These are phyloP conservation scores for Alternaria dauci DNA, from an alignment of 2,329 filamentous ascomycete genomes.

Conservation along the genomic window DNA sequence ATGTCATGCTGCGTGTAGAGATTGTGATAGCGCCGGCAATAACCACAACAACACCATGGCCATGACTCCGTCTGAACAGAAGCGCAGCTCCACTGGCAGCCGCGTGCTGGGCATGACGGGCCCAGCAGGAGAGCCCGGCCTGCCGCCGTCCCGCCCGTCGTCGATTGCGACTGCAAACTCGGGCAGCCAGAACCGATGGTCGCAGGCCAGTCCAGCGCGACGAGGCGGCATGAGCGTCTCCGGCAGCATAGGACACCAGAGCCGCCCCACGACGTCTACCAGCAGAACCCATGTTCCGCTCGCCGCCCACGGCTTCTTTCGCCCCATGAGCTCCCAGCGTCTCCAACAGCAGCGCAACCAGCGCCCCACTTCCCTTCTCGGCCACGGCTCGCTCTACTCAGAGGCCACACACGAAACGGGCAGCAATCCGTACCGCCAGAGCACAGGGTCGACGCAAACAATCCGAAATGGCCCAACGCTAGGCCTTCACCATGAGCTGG, in stretches of 20 bases:
- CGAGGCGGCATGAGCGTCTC: slow-evolving; percentile 55
- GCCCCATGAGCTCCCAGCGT: slow-evolving; percentile 95
- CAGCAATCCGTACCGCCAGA: slow-evolving; percentile 49
- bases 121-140: slow-evolving; percentile 57
- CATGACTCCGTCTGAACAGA: slow-evolving; percentile 46
- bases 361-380: slow-evolving; percentile 55
- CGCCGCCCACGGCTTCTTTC: slow-evolving; percentile 90
- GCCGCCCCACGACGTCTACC: slow-evolving; percentile 69
- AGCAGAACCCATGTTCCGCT: slow-evolving; percentile 90
- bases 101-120: slow-evolving; percentile 54
- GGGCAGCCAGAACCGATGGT: slow-evolving; percentile 59
- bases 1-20: slow-evolving; percentile 47
- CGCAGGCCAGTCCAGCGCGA: slow-evolving; percentile 65
- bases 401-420: slow-evolving; percentile 42
- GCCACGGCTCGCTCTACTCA: slow-evolving; percentile 44
- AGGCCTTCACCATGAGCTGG: slow-evolving; percentile 47
- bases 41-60: slow-evolving; percentile 33
- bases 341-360: slow-evolving; percentile 86
- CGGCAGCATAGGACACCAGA: slow-evolving; percentile 55
- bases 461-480: slow-evolving; percentile 36
- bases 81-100: slow-evolving; percentile 47
- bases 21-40: slow-evolving; percentile 32
- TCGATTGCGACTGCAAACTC: slow-evolving; percentile 52
- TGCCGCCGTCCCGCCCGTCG: slow-evolving; percentile 58
- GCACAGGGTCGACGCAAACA: slow-evolving; percentile 49